Conservation (phyloP, 2,329 filamentous ascomycete genomes). For the Ceratocystis variospora region DNA sequence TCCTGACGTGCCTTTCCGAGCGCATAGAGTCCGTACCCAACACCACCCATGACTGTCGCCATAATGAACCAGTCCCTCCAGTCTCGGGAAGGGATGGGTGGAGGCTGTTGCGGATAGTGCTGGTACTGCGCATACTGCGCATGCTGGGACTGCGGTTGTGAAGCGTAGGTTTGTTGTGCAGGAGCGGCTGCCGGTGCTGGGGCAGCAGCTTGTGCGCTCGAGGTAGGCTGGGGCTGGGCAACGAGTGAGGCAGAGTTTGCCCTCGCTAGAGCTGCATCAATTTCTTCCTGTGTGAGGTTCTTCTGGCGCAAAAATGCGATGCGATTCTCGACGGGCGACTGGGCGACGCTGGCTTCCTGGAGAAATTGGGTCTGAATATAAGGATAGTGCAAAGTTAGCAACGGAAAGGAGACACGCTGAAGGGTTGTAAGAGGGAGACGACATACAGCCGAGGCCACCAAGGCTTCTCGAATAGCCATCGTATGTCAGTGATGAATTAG, state of each 20-base stretch:
- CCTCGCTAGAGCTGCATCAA: conserved; percentile 69
- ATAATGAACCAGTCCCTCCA: conserved; percentile 99
- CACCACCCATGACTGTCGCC: conserved; percentile 84
- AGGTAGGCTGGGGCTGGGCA: background rate
- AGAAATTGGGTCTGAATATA: conserved; percentile 47
- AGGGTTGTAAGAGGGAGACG: background rate
- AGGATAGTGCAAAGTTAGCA: conserved; percentile 20
- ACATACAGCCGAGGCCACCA: conserved; percentile 66
- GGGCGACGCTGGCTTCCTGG: conserved; percentile 81
- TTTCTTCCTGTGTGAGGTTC: conserved; percentile 92
- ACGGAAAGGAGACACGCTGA: background rate
- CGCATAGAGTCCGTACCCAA: conserved; percentile 77
- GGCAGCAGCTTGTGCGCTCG: conserved; percentile 30
- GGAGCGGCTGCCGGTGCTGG: conserved; percentile 54
- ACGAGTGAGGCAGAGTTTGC: conserved; percentile 49
- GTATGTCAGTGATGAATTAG: background rate
- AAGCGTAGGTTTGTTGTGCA: conserved; percentile 24
- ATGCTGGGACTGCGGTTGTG: conserved; percentile 32
- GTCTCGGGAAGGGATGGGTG: conserved; percentile 60
- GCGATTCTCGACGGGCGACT: conserved; percentile 81
- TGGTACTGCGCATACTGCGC: conserved; percentile 29
- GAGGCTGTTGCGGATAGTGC: conserved; percentile 38
- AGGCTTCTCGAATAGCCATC: conserved; percentile 87
- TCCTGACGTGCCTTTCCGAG: conserved; percentile 57
- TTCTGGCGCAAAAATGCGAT: conserved; percentile 90